Percentiles rank a stretch among this genome's conserved stretches.
These are phyloP conservation scores for Xeromyces bisporus DNA, from an alignment of 495 filamentous ascomycete genomes.

Conservation along the genomic window DNA sequence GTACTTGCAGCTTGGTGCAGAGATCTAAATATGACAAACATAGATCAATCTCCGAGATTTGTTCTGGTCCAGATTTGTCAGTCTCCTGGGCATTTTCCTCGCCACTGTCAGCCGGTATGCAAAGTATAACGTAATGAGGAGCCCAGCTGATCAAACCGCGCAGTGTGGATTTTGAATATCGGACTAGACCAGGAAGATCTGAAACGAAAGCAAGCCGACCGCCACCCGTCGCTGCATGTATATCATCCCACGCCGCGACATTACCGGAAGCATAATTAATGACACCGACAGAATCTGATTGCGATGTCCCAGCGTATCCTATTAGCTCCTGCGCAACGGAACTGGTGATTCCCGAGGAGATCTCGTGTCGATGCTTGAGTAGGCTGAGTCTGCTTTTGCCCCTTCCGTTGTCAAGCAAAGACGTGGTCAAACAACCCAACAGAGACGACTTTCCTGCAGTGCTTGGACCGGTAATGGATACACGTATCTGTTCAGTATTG, in stretches of 20 bases:
- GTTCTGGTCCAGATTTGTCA: constrained; percentile 33
- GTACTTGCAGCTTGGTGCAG: constrained; percentile 60
- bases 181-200: constrained; percentile 78
- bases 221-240: constrained; percentile 55
- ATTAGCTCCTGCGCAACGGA: constrained; percentile 86
- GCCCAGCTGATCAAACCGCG: constrained; percentile 88
- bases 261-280: constrained; percentile 79
- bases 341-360: constrained; percentile 78
- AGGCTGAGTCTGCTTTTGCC: constrained; percentile 76
- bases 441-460: constrained; percentile 90
- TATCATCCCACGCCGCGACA: constrained; percentile 86
- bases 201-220: constrained; percentile 74
- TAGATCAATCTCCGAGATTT: constrained; percentile 43
- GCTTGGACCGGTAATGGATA: constrained; percentile 79
- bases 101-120: constrained; percentile 66
- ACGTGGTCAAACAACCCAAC: constrained; percentile 72
- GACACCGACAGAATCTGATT: constrained; percentile 30
- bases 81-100: constrained; percentile 27
- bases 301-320: constrained; percentile 42
- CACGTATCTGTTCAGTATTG: constrained; percentile 60
- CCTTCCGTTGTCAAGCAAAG: constrained; percentile 77
- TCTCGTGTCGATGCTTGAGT: constrained; percentile 87
- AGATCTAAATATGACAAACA: constrained; percentile 71
- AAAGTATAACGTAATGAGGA: constrained; percentile 81
- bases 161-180: constrained; percentile 74